Evolutionary conservation across 495 filamentous ascomycete genomes (phyloP), one percentile per base, ranked within the genome.

Genomic region (Tuber indicum): DNA sequence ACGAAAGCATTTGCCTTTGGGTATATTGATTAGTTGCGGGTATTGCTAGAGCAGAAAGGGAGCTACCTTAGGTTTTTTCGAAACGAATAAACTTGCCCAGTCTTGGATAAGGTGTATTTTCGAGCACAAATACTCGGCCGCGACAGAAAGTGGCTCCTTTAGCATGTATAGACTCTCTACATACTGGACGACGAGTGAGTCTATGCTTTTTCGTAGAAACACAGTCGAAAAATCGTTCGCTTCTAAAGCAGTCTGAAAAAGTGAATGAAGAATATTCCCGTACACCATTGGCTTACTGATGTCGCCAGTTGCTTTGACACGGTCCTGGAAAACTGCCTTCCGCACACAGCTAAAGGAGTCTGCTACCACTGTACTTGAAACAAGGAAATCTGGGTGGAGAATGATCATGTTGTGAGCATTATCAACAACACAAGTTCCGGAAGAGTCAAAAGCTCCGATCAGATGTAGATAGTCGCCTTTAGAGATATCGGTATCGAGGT

Each of bases 361-460:
- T 49, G 92, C 96, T 46, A 99, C 91, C 14, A 95, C 92, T 12
- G 94, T 97, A 3, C 95, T 91, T 17, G 96, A 98, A 73, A 99
- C 91, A 39, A 99, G 89, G 85, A 97, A 94, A 84, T 99, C 96
- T 3, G 96, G 96, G 83, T 99, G 94, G 19, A 99, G 87, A 79
- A 99, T 95, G 52, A 99, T 85, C 86, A 97, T 92, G 81, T 97
- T 92, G 74, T 91, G 86, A 41, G 86, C 84, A 83, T 97, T 93
- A 84, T 94, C 91, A 75, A 91, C 85, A 73, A 97, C 87, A 77
- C 93, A 88, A 83, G 90, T 91, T 9, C 92, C 91, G 17, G 84
- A 85, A 7, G 86, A 77, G 74, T 91, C 86, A 81, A 97, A 96
- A 32, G 89, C 85, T n/a, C 94, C 94, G 75, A 97, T 91, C 74